Evolutionary conservation across 2,329 filamentous ascomycete species (phyloP), one percentile per base, ranked within the genome.

Genomic region (Aspergillus alliaceus): DNA sequence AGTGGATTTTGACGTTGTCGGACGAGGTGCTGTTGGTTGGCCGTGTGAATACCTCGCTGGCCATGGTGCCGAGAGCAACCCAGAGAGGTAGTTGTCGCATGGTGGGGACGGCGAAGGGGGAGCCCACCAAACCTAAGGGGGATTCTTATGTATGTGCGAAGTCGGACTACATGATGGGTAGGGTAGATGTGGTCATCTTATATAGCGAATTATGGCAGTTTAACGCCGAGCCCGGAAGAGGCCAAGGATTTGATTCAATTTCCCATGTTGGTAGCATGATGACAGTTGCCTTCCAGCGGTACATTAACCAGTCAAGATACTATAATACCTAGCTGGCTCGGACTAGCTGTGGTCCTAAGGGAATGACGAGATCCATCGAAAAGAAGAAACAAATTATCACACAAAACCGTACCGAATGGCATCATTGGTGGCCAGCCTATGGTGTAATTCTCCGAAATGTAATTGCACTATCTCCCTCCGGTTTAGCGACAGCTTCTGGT

Each of bases 1-100:
- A 81, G 37, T 65, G 48, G 14, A 64, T 49, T 20, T 50, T 44
- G 27, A 56, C 27, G 3, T n/a, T 55, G n/a, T 55, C 53, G 11
- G 52, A 31, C 2, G 44, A 25, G 18, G 31, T 48, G 11, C 25
- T 32, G 1, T 40, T 37, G 24, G 9, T 14, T 5, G 32, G 46
- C 4, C 7, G 27, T 9, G 47, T 48, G 11, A 54, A 14, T 11
- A 8, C 31, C 9, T 20, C 24, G 11, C 6, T 20, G 11, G 32
- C 52, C 4, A 54, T 39, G n/a, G 29, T 31, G 6, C 20, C 29
- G 5, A 54, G 24, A 6, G 52, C 25, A 22, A 22, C 14, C 40
- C 40, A 48, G 18, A 35, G 18, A 8, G 11, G 20, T 25, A 47
- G 11, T 14, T 8, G 22, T 48, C 29, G 15, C 52, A 54, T 54